A percentile compares a stretch with the other conserved stretches of the same genome.
phyloP scores from a whole-genome alignment of 1,284 basidiomycete genomes.

The Irpex sp. region DNA sequence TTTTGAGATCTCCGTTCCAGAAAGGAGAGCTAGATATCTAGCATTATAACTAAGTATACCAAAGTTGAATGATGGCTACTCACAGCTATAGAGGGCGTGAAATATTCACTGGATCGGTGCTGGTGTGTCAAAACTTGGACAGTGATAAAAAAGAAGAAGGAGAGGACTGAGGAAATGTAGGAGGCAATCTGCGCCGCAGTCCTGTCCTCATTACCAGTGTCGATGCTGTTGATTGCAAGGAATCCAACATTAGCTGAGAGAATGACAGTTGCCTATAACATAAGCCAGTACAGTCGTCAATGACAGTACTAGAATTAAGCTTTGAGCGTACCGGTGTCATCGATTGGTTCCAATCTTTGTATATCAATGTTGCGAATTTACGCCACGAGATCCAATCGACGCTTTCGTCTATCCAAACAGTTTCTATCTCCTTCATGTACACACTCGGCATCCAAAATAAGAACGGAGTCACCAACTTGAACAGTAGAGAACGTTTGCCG shows the following conservation, averaged over 20 bases:
- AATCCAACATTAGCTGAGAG: slow-evolving; percentile 39
- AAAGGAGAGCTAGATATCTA: slow-evolving; percentile 4
- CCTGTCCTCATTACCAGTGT: slow-evolving; percentile 13
- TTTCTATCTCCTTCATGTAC: slow-evolving; percentile 21
- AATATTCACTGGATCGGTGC: slow-evolving; percentile 13
- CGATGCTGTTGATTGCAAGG: slow-evolving; percentile 33
- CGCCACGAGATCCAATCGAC: slow-evolving; percentile 24
- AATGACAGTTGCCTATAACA: slow-evolving; percentile 19
- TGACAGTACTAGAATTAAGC: background rate
- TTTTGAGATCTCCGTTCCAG: slow-evolving; percentile 10
- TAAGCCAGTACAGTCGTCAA: background rate
- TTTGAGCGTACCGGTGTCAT: slow-evolving; percentile 23
- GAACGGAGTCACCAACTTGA: slow-evolving; percentile 18
- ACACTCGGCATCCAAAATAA: slow-evolving; percentile 22
- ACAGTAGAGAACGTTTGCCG: slow-evolving; percentile 11
- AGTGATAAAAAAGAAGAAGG: slow-evolving; percentile 23
- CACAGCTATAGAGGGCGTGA: slow-evolving; percentile 2
- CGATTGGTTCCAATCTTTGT: slow-evolving; percentile 24
- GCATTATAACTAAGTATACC: too few species aligned
- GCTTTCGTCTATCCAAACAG: slow-evolving; percentile 22
- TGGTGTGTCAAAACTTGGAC: slow-evolving; percentile 21
- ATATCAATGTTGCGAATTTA: slow-evolving; percentile 19
- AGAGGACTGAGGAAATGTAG: slow-evolving; percentile 25
- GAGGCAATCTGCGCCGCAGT: slow-evolving; percentile 23
- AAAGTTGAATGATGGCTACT: background rate